Evolutionary conservation across 345 rosid genomes (phyloP).

Genomic region (Carallia brachiata): DNA sequence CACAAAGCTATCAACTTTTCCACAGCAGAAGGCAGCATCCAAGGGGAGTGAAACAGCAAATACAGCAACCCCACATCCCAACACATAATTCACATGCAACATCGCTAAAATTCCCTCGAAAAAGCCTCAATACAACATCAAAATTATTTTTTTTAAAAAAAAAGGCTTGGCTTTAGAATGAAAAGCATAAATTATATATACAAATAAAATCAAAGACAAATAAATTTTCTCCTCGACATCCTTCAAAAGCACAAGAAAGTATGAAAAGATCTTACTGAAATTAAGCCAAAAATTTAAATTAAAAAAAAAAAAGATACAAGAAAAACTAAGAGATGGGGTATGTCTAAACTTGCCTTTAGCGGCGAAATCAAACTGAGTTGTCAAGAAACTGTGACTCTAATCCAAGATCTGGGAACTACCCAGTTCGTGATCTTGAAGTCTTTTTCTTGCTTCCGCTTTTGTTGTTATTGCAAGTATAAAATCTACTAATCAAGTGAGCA

Average conservation of each 20-base stretch:
- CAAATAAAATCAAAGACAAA: not conserved
- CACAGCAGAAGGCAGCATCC: constrained; percentile 32
- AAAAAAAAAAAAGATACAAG: constrained; percentile 5
- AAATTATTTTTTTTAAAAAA: too few relatives aligned
- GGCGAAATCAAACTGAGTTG: constrained; percentile 16
- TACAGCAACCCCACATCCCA: constrained; percentile 30
- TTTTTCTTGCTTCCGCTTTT: not conserved
- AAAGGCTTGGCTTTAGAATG: too few relatives aligned
- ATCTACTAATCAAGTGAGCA: constrained; percentile 12
- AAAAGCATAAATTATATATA: not conserved
- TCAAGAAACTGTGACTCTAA: constrained; percentile 2
- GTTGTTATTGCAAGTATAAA: not conserved
- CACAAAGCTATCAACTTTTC: constrained; percentile 44
- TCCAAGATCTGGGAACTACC: constrained; percentile 35
- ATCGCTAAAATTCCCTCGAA: not conserved
- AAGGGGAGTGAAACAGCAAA: constrained; percentile 27
- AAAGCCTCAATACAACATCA: not conserved
- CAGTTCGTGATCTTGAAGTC: constrained; percentile 10
- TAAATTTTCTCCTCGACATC: constrained; percentile 18
- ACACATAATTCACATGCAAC: constrained; percentile 21
- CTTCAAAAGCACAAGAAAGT: constrained; percentile 7
- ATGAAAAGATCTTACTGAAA: constrained; percentile 5
- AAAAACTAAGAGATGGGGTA: constrained; percentile 8
- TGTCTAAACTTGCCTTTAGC: constrained; percentile 26
- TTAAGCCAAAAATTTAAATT: not conserved